These are phyloP conservation scores for Malassezia psittaci DNA, from an alignment of 1,284 basidiomycete species.

Conservation along the genomic window DNA sequence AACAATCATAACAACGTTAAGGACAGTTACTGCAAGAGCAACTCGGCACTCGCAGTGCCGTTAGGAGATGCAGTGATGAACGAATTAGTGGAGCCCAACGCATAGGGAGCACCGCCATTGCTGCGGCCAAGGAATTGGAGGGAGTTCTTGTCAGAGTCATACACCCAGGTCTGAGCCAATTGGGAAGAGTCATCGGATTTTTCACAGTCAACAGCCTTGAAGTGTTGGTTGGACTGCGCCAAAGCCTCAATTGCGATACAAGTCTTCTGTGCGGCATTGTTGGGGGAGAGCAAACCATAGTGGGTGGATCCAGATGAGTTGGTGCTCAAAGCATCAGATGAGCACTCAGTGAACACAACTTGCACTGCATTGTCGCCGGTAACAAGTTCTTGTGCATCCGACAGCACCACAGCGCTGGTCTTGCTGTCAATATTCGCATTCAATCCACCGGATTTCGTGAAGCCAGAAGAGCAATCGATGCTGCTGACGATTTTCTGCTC, in stretches of 20 bases:
- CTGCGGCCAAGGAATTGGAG: conserved; percentile 1
- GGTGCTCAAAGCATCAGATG: not conserved
- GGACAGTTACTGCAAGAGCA: not conserved
- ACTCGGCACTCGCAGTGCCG: not conserved
- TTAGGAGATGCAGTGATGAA: conserved; percentile 8
- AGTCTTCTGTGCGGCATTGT: not conserved
- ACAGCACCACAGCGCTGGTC: not conserved
- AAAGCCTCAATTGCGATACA: conserved; percentile 2
- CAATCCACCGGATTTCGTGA: not conserved
- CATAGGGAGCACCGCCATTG: conserved; percentile 1
- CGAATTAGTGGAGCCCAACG: not conserved
- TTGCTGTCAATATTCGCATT: not conserved
- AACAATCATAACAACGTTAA: not conserved
- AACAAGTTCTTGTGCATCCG: not conserved
- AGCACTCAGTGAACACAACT: conserved; percentile 13
- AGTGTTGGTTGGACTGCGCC: not conserved
- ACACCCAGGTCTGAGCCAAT: conserved; percentile 11
- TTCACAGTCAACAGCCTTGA: conserved; percentile 6
- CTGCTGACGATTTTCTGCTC: conserved; percentile 7
- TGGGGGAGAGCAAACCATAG: conserved; percentile 8
- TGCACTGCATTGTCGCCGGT: not conserved
- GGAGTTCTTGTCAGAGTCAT: conserved; percentile 2
- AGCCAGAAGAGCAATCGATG: conserved; percentile 11
- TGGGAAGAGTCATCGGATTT: conserved; percentile 14
- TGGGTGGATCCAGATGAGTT: not conserved